Evolutionary conservation across 2,329 filamentous ascomycete species (phyloP).

Genomic region (Aspergillus puulaauensis): DNA sequence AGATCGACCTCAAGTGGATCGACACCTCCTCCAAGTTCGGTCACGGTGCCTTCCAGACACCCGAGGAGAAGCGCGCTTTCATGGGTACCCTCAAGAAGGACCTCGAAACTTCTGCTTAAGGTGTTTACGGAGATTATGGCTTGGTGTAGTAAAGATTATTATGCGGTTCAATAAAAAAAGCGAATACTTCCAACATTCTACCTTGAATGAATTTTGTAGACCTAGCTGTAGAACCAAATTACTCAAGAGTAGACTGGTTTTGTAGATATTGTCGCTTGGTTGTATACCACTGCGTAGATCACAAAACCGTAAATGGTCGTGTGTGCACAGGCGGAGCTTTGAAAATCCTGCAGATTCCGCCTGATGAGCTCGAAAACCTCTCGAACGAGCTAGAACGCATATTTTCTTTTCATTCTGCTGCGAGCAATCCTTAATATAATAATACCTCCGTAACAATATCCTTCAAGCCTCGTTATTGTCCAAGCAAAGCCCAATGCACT

Average conservation of each 20-base stretch:
- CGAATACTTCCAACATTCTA: constrained; percentile 32
- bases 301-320: not conserved
- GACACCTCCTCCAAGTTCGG: constrained; percentile 99
- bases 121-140: constrained; percentile 37
- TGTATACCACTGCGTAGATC: not conserved
- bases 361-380: not conserved
- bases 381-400: not conserved
- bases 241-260: too few relatives aligned
- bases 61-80: constrained; percentile 96
- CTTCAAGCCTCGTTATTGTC: not conserved
- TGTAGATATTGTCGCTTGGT: not conserved
- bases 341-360: not conserved
- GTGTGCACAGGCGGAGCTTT: not conserved
- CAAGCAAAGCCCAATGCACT: not conserved
- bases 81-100: constrained; percentile 99
- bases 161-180: constrained; percentile 42
- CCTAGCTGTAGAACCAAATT: too few relatives aligned
- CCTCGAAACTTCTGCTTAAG: constrained; percentile 58
- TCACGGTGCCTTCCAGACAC: constrained; percentile 99
- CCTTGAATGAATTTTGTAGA: not conserved
- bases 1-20: constrained; percentile 99
- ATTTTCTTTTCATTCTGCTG: not conserved
- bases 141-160: constrained; percentile 40
- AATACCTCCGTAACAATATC: not conserved
- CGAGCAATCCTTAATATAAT: not conserved